A percentile compares a stretch with the other conserved stretches of the same genome.
Conservation (phyloP, 139 green algal species). For the Chlorella sp. region DNA sequence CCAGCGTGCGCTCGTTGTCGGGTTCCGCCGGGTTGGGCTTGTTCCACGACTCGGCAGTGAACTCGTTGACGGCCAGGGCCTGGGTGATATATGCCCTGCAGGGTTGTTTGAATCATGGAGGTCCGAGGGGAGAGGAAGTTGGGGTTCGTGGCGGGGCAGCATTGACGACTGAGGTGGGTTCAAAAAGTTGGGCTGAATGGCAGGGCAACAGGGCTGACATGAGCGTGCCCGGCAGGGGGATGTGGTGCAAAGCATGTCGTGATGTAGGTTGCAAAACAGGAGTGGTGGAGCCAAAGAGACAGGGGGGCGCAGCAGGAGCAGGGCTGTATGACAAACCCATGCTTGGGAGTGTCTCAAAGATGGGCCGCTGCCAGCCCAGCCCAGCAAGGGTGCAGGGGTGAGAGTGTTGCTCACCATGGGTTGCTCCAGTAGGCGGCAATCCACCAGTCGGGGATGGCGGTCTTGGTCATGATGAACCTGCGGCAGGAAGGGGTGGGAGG, state of each 20-base stretch:
- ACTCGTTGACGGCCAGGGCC: conserved; percentile 46
- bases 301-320: too few relatives aligned
- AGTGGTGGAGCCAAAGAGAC: too few relatives aligned
- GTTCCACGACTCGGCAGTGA: conserved; percentile 36
- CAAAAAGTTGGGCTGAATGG: too few relatives aligned
- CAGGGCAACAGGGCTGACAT: background rate
- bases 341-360: too few relatives aligned
- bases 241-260: too few relatives aligned
- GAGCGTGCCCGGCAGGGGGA: background rate
- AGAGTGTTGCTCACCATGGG: conserved; percentile 20
- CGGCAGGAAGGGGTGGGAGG: background rate
- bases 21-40: conserved; percentile 19
- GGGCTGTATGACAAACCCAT: too few relatives aligned
- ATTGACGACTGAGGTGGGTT: background rate
- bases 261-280: too few relatives aligned
- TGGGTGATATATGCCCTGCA: conserved; percentile 48
- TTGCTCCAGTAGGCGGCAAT: conserved; percentile 48
- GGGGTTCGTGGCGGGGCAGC: background rate
- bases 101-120: too few relatives aligned
- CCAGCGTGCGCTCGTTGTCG: conserved; percentile 11
- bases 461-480: conserved; percentile 47
- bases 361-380: background rate
- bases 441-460: conserved; percentile 47
- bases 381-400: too few relatives aligned
- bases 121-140: background rate